These are phyloP conservation scores for Taphrina confusa DNA, from an alignment of 1,139 yeast species.

Conservation along the genomic window DNA sequence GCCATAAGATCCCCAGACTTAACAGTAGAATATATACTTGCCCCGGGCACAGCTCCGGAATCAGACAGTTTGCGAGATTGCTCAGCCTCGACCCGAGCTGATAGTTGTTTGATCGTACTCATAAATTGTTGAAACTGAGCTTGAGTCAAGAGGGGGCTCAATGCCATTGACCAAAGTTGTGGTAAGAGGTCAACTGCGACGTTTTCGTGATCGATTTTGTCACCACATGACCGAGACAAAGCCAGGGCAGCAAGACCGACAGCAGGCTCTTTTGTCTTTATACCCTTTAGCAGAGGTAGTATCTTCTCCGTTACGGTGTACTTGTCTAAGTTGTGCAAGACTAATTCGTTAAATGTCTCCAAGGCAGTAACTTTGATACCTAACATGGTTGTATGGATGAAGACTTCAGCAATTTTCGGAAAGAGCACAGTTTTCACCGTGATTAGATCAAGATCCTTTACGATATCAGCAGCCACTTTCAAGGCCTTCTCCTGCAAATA, in stretches of 20 bases:
- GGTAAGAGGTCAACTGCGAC: slow-evolving; percentile 56
- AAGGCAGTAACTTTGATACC: slow-evolving; percentile 74
- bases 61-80: slow-evolving; percentile 44
- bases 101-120: slow-evolving; percentile 48
- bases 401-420: slow-evolving; percentile 70
- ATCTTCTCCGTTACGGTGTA: slow-evolving; percentile 72
- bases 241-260: slow-evolving; percentile 60
- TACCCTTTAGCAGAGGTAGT: slow-evolving; percentile 68
- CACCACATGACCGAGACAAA: slow-evolving; percentile 52
- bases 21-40: slow-evolving; percentile 4
- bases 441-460: slow-evolving; percentile 65
- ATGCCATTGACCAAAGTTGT: slow-evolving; percentile 53
- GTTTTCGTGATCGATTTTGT: slow-evolving; percentile 50
- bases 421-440: slow-evolving; percentile 70
- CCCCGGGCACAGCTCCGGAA: slow-evolving; percentile 27
- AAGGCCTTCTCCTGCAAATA: slow-evolving; percentile 62
- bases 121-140: slow-evolving; percentile 50
- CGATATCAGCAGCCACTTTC: slow-evolving; percentile 51
- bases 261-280: slow-evolving; percentile 75
- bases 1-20: slow-evolving; percentile 5
- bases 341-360: slow-evolving; percentile 61
- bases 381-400: slow-evolving; percentile 78
- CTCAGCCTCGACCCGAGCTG: slow-evolving; percentile 48
- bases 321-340: slow-evolving; percentile 66
- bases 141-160: slow-evolving; percentile 52